Base-by-base conservation (phyloP, 139 green algal species). In the Gonium pectorale region DNA sequence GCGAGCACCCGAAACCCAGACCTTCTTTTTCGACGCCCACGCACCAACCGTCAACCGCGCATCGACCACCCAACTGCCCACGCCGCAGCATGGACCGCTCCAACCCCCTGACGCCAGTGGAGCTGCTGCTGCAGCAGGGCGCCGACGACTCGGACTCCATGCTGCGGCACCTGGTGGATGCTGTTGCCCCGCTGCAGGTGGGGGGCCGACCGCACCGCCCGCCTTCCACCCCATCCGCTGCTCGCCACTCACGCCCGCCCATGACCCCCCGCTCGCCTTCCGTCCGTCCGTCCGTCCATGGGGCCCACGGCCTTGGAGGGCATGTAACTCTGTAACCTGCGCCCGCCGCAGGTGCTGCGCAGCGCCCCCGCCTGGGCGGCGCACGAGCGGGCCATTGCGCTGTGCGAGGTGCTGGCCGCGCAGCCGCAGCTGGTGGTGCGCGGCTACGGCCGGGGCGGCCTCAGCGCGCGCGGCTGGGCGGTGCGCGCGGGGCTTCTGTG, bases 161-260 rank as follows among this genome's bases (percentile, higher is more conserved):
- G n/a, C 70, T 66, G 19, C 46, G 2, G 43, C 38, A 63, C 46
- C 70, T 79, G 44, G 17, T 79, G 44, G 21, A 33, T 8, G 46
- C 46, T 5, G 70, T 79, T 46, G 70, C 70, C 46, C 70, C 70
- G 46, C 46, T 79, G 31, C n/a, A n/a, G n/a, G n/a, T n/a, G n/a
- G n/a, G n/a, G n/a, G n/a, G n/a, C n/a, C n/a, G n/a, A n/a, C n/a
- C n/a, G n/a, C n/a, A n/a, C n/a, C n/a, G n/a, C n/a, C n/a, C n/a
- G n/a, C n/a, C n/a, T n/a, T n/a, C n/a, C n/a, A n/a, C n/a, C n/a
- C n/a, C n/a, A n/a, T n/a, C n/a, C n/a, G n/a, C n/a, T n/a, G n/a
- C n/a, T n/a, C n/a, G n/a, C n/a, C n/a, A n/a, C n/a, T n/a, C n/a
- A n/a, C n/a, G n/a, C n/a, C n/a, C n/a, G n/a, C n/a, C n/a, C n/a